Evolutionary conservation across 208 protist genomes (phyloP), one percentile per base, ranked within the genome.

Genomic region (Acanthamoeba polyphaga): DNA sequence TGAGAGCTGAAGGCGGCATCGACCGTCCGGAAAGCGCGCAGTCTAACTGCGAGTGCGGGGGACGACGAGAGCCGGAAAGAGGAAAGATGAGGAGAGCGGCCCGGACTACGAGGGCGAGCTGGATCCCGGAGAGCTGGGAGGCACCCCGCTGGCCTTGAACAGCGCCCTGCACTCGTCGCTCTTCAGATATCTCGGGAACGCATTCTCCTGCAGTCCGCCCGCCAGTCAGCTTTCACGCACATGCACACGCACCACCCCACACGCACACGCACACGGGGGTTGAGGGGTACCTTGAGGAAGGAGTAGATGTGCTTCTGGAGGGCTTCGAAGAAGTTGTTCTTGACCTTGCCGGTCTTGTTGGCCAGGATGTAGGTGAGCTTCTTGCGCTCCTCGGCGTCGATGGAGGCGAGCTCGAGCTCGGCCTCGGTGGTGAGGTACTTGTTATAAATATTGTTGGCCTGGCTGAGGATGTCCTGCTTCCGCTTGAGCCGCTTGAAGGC

Each of bases 271-370:
- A 66, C 27, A 66, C 22, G n/a, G n/a, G 27, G 60, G 2, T 66
- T 4, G 68, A n/a, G 22, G 29, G 27, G 13, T 17, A 80, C 72
- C 72, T 80, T 80, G 19, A 80, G 72, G 38, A 80, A 51, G 15
- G 29, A 10, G 72, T n/a, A 80, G 72, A 80, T 51, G 43, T 88
- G 80, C 80, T 88, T 88, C 27, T 88, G 80, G 7, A 43, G 29
- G 49, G n/a, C 27, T 9, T 88, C 80, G 80, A 88, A 88, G 51
- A 88, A 88, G 80, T 88, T 88, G 51, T 34, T 88, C 80, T 88
- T 88, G 51, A 88, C 51, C 80, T 88, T 88, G 51, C 80, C 51
- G n/a, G 80, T 88, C 80, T 88, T 88, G 80, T 88, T 88, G 51
- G 80, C 80, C 24, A 88, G 80, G 22, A 88, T 55, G 51, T 88